Base-by-base conservation (phyloP, 164 flowering plant species). In the Liquidambar formosana region DNA sequence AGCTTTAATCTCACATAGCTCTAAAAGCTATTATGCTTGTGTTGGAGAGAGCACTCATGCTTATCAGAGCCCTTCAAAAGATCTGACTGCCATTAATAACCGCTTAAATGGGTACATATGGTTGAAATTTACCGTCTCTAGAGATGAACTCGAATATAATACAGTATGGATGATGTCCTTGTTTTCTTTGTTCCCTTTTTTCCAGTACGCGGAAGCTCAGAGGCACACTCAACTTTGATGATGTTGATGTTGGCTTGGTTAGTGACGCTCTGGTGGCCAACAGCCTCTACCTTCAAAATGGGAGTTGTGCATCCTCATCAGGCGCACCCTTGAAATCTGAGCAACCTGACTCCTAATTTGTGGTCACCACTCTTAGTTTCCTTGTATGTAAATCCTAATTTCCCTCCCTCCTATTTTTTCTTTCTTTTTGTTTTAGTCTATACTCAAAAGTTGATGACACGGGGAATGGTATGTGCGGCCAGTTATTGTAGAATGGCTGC, bases 21-120 rank as follows among this genome's bases (percentile, higher is more conserved):
- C 98, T 9, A 93, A 85, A 73, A 96, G 99, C 80, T 93, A 87
- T 67, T 96, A 96, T 75, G 99, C 99, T 26, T 93, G 98, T 73
- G 98, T 96, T 46, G 99, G 99, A 62, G 99, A 96, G 86, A 96
- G 99, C 74, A 96, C 97, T 27, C 97, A 84, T 82, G 99, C 99
- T 19, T 93, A 85, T 56, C 97, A 93, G 69, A 96, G 99, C 83
- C 99, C 99, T 64, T 96, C 99, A 48, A 96, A 96, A 76, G 99
- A 96, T 67, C 78, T 96, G 41, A 83, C 89, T 6, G 97, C 84
- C 74, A 93, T 93, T 64, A 96, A 96, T 67, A 84, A 86, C 78
- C 98, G 86, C 57, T 79, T 96, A 81, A 96, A 93, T 64, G 76
- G 96, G 97, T 90, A 90, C 49, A 73, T 67, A 60, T 60, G 43